Conservation (phyloP, 345 rosid species). For the Populus simonii region DNA sequence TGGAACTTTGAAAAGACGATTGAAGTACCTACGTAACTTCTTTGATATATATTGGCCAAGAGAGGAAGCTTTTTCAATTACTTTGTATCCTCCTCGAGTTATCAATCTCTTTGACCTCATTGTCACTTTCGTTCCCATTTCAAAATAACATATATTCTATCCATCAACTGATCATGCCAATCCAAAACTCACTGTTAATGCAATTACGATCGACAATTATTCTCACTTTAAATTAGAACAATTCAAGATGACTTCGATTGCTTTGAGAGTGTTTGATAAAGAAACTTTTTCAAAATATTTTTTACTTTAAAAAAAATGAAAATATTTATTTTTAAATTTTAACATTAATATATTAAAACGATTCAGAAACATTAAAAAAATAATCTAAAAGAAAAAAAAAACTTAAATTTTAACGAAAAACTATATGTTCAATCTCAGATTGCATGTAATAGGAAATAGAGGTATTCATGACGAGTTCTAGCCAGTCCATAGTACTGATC, state of each 20-base stretch:
- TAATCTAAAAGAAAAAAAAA: no score
- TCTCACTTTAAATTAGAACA: background rate
- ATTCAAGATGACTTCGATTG: no score
- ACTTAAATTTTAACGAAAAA: no score
- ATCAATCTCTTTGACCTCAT: constrained; percentile 19
- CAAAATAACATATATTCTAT: background rate
- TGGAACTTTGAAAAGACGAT: constrained; percentile 7
- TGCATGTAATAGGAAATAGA: background rate
- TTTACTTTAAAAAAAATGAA: no score
- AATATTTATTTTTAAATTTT: no score
- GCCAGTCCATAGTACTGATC: no score
- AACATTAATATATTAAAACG: no score
- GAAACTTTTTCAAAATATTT: no score
- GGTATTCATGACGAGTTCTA: background rate
- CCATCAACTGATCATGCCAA: background rate
- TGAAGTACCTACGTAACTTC: background rate
- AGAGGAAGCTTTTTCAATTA: background rate
- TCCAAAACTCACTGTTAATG: background rate
- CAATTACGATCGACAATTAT: background rate
- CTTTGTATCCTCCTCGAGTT: constrained; percentile 17
- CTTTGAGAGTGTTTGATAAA: no score
- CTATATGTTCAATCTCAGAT: background rate
- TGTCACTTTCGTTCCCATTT: background rate
- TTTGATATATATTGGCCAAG: background rate
- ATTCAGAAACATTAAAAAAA: no score